Percentiles rank a stretch among this genome's conserved stretches.
phyloP scores from a whole-genome alignment of 2,329 filamentous ascomycete species.

The Curvularia sp. region DNA sequence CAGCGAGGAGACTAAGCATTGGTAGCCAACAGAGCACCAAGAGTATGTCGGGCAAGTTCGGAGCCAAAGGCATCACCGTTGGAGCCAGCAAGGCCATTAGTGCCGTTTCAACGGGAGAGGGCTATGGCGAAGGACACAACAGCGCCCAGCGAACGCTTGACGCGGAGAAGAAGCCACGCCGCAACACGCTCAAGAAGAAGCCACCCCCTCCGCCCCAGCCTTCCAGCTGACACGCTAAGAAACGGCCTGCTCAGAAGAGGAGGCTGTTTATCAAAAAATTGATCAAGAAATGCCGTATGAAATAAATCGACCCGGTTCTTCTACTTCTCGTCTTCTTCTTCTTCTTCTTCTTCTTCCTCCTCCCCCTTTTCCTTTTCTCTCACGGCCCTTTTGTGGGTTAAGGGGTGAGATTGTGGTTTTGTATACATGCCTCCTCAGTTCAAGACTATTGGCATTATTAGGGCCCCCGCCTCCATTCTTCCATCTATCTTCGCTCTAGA shows the following conservation, averaged over 20 bases:
- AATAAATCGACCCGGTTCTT: background rate
- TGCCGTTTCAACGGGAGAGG: slow-evolving; percentile 37
- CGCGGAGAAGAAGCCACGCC: slow-evolving; percentile 10
- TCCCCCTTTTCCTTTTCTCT: background rate
- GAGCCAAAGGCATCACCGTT: slow-evolving; percentile 44
- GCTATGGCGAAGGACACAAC: slow-evolving; percentile 13
- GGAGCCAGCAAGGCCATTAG: slow-evolving; percentile 44
- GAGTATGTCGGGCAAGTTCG: slow-evolving; percentile 34
- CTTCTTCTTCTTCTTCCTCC: background rate
- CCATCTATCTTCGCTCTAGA: background rate
- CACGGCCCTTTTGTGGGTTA: background rate
- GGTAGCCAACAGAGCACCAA: slow-evolving; percentile 40
- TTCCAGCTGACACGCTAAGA: slow-evolving; percentile 4
- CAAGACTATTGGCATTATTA: background rate
- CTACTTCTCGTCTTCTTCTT: background rate
- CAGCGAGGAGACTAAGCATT: slow-evolving; percentile 27
- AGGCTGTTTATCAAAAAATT: slow-evolving; percentile 2
- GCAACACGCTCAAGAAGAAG: slow-evolving; percentile 16
- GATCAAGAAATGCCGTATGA: slow-evolving; percentile 1
- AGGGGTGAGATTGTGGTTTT: background rate
- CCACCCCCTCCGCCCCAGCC: slow-evolving; percentile 3
- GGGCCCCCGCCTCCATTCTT: background rate
- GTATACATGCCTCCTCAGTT: background rate
- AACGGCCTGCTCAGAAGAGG: background rate
- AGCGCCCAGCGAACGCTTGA: slow-evolving; percentile 7